Conservation (phyloP, 768 basidiomycete species). For the Tricholoma matsutake region DNA sequence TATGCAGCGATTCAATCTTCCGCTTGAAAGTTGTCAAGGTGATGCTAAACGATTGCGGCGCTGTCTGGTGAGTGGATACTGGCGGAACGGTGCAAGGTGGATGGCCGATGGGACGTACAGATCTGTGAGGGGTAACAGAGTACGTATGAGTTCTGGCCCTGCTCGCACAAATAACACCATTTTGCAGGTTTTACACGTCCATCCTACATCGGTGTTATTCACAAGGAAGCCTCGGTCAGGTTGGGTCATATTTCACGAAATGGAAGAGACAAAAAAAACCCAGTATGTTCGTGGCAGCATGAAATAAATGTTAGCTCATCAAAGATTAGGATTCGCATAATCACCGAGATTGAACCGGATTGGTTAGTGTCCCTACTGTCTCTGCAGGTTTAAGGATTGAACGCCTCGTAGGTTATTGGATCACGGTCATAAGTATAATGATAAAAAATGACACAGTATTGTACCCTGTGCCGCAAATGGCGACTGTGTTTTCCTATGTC, state of each 20-base stretch:
- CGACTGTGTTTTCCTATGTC: no score
- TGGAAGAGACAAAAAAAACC: conserved; percentile 94
- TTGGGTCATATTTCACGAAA: conserved; percentile 94
- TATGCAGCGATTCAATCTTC: conserved; percentile 84
- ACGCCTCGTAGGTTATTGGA: conserved; percentile 29
- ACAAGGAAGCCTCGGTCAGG: conserved; percentile 87
- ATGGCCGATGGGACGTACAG: conserved; percentile 91
- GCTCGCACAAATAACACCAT: not conserved
- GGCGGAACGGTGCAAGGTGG: conserved; percentile 91
- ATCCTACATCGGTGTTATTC: conserved; percentile 93
- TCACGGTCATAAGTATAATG: conserved; percentile 30
- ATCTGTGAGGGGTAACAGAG: conserved; percentile 82
- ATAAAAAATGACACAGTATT: conserved; percentile 2
- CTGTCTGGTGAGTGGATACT: conserved; percentile 91
- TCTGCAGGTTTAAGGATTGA: not conserved
- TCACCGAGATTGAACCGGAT: conserved; percentile 94
- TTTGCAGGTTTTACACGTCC: conserved; percentile 75
- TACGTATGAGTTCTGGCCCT: conserved; percentile 29
- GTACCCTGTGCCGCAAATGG: not conserved
- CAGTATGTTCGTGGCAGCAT: conserved; percentile 52
- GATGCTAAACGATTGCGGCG: conserved; percentile 79
- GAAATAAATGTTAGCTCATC: conserved; percentile 12
- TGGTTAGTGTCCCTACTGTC: conserved; percentile 52
- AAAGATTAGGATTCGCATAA: conserved; percentile 70
- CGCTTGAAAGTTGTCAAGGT: conserved; percentile 83